Base-by-base conservation (phyloP, 495 filamentous ascomycete species). In the Podospora appendiculata region DNA sequence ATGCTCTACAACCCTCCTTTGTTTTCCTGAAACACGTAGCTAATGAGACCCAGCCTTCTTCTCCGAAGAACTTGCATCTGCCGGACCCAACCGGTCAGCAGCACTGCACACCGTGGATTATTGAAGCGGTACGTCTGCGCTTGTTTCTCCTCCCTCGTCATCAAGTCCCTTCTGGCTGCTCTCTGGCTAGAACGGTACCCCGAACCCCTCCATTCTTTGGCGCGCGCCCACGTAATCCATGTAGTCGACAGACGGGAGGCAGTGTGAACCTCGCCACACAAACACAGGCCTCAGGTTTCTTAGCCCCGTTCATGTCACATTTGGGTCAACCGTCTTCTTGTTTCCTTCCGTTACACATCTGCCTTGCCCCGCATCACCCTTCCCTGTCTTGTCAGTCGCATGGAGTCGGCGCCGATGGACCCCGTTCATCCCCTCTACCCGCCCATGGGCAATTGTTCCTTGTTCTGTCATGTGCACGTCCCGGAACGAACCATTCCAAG, bases 51-150 rank as follows among this genome's bases (percentile, higher is more conserved):
- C 13, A 32, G 44, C 41, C 17, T 16, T 19, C 25, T 2, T 25
- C 25, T 25, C 25, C 8, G 14, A 43, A 43, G 10, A 43, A 19
- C n/a, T 45, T 32, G 41, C 42, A 41, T 47, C 50, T 34, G 45
- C 51, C 45, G 38, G 34, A 48, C 51, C 12, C 51, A 43, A n/a
- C 47, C 42, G 38, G 18, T 45, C 47, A 51, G 32, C 35, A 39
- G 42, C 43, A 11, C 45, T 45, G n/a, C 50, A n/a, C 13, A 35
- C 11, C 40, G 34, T 40, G 35, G 39, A 17, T 44, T 41, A 41
- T 33, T 41, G 33, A 63, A 45, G 56, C 48, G 55, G 61, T 66
- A 56, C 48, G 59, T 61, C 32, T 56, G 47, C 52, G 36, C 45
- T 54, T 52, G 48, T 50, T 56, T 53, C 50, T 44, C 44, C 51